Conservation (phyloP, 2,329 filamentous ascomycete genomes). For the Periconia digitata region DNA sequence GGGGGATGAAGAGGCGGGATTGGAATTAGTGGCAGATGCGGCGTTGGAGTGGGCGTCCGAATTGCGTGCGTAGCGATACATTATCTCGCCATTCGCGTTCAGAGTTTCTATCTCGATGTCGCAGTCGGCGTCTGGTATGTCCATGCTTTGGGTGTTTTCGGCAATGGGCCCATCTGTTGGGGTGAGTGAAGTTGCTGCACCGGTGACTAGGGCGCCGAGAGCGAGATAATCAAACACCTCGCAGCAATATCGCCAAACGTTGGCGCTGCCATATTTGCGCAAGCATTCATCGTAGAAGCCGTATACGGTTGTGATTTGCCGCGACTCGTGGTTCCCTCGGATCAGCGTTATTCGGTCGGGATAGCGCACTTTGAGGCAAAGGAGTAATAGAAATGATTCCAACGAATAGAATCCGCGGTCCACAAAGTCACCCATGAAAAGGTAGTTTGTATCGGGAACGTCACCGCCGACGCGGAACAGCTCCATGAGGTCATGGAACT, state of each 20-base stretch:
- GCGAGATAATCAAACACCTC: slow-evolving; percentile 98
- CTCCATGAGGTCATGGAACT: slow-evolving; percentile 97
- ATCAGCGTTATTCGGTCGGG: slow-evolving; percentile 97
- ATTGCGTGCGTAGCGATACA: slow-evolving; percentile 67
- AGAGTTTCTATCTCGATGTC: slow-evolving; percentile 93
- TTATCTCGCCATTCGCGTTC: slow-evolving; percentile 78
- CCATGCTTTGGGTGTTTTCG: slow-evolving; percentile 52
- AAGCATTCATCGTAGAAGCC: slow-evolving; percentile 79
- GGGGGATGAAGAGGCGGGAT: slow-evolving; percentile 38
- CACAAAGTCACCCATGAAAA: slow-evolving; percentile 99
- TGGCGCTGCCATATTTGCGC: slow-evolving; percentile 62
- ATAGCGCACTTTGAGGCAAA: slow-evolving; percentile 97
- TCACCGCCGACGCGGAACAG: slow-evolving; percentile 91
- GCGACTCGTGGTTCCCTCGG: slow-evolving; percentile 83
- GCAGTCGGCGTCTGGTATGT: slow-evolving; percentile 58
- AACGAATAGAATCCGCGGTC: slow-evolving; percentile 99
- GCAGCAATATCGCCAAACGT: slow-evolving; percentile 66
- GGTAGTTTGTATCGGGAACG: slow-evolving; percentile 92
- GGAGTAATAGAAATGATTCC: slow-evolving; percentile 94
- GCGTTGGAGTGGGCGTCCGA: slow-evolving; percentile 41
- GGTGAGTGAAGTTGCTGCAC: slow-evolving; percentile 68
- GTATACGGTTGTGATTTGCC: slow-evolving; percentile 77
- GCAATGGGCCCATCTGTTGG: slow-evolving; percentile 60
- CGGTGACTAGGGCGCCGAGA: slow-evolving; percentile 85
- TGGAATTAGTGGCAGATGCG: slow-evolving; percentile 32